Evolutionary conservation across 805 yeast genomes (phyloP).

Genomic region (Saccharomycopsis sp.): DNA sequence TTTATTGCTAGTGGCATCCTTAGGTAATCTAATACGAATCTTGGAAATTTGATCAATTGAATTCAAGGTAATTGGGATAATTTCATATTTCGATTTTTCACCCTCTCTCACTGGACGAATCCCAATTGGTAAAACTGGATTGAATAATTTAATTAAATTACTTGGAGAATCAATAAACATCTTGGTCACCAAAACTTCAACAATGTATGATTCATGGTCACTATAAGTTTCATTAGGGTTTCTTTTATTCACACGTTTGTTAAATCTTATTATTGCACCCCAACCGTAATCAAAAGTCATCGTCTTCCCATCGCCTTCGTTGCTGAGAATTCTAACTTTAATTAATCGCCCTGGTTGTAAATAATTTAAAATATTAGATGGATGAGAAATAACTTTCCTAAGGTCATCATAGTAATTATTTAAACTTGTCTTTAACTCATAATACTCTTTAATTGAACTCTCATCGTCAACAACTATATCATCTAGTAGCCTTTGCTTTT

Average conservation of each 20-base stretch:
- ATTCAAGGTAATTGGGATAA: slow-evolving; percentile 77
- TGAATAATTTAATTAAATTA: slow-evolving; percentile 67
- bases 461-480: slow-evolving; percentile 65
- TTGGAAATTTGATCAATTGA: slow-evolving; percentile 73
- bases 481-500: slow-evolving; percentile 42
- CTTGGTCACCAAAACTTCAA: slow-evolving; percentile 72
- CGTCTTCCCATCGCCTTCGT: slow-evolving; percentile 63
- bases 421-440: slow-evolving; percentile 70
- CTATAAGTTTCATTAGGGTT: slow-evolving; percentile 50
- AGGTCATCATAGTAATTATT: slow-evolving; percentile 66
- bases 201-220: slow-evolving; percentile 87
- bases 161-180: slow-evolving; percentile 82
- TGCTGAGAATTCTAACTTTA: slow-evolving; percentile 68
- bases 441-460: slow-evolving; percentile 66
- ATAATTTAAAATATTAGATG: slow-evolving; percentile 76
- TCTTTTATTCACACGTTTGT: slow-evolving; percentile 62
- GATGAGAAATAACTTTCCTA: slow-evolving; percentile 81
- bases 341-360: slow-evolving; percentile 85
- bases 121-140: slow-evolving; percentile 78
- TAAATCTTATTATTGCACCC: slow-evolving; percentile 80
- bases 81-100: slow-evolving; percentile 65
- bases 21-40: slow-evolving; percentile 74
- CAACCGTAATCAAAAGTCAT: slow-evolving; percentile 75
- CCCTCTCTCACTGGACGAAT: slow-evolving; percentile 75
- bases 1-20: slow-evolving; percentile 56